phyloP scores from a whole-genome alignment of 2,329 filamentous ascomycete species.

The Ustulina deusta region DNA sequence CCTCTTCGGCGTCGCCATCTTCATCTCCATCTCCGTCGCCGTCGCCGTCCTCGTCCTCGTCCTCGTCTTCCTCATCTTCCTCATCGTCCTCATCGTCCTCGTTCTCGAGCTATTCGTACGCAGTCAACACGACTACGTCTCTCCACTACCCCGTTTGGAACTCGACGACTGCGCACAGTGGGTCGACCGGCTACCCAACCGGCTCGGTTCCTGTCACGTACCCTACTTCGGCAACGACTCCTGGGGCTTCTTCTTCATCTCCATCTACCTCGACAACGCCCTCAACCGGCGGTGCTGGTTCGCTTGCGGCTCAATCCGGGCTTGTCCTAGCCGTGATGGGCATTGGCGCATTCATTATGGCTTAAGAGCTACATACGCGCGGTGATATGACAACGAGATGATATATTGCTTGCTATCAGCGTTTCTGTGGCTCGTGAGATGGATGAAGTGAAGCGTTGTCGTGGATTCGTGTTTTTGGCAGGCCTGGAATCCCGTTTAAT shows the following conservation, averaged over 20 bases:
- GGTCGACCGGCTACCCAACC: constrained; percentile 45
- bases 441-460: constrained; percentile 10
- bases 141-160: constrained; percentile 43
- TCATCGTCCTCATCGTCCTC: constrained; percentile 24
- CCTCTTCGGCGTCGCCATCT: constrained; percentile 33
- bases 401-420: neutral
- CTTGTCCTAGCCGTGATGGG: constrained; percentile 47
- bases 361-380: constrained; percentile 33
- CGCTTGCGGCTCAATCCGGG: constrained; percentile 44
- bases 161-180: constrained; percentile 43
- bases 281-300: constrained; percentile 43
- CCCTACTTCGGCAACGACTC: constrained; percentile 34
- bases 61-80: constrained; percentile 13
- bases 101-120: constrained; percentile 38
- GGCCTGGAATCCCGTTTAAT: constrained; percentile 12
- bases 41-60: constrained; percentile 24
- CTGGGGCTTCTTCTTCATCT: constrained; percentile 34
- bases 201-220: constrained; percentile 40
- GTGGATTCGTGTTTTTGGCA: constrained; percentile 11
- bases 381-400: neutral
- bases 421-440: neutral
- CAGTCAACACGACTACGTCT: constrained; percentile 33
- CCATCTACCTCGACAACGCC: constrained; percentile 33
- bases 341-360: constrained; percentile 46
- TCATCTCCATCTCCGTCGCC: constrained; percentile 35